Percentiles rank a stretch among this genome's conserved stretches.
These are phyloP conservation scores for Phytophthora sojae DNA, from an alignment of 352 stramenopile genomes.

Conservation along the genomic window DNA sequence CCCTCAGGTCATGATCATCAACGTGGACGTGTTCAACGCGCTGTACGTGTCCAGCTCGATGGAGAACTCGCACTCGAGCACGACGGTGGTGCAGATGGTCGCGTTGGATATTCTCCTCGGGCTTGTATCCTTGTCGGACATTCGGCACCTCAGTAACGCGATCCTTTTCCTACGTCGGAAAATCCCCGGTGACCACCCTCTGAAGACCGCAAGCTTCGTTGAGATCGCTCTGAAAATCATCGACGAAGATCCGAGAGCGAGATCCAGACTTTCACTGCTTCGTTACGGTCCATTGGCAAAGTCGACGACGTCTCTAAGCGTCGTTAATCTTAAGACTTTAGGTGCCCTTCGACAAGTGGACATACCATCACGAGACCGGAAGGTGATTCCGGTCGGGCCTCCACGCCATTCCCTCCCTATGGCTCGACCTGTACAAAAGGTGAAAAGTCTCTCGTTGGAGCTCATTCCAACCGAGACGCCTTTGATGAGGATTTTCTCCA, in stretches of 20 bases:
- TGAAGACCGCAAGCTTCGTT: slow-evolving; percentile 1
- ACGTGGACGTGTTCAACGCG: slow-evolving; percentile 55
- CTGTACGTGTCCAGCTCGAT: slow-evolving; percentile 48
- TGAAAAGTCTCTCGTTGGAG: neutral
- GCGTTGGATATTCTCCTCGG: slow-evolving; percentile 37
- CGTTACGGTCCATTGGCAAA: neutral
- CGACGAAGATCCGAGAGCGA: slow-evolving; percentile 1
- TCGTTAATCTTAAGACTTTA: neutral
- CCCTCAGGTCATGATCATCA: slow-evolving; percentile 51
- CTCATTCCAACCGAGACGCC: neutral
- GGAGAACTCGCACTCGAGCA: slow-evolving; percentile 29
- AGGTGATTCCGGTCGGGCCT: neutral
- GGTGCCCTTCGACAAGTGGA: neutral
- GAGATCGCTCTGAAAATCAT: slow-evolving; percentile 15
- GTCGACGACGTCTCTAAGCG: neutral
- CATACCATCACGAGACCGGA: neutral
- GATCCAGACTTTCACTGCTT: neutral
- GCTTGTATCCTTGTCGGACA: slow-evolving; percentile 28
- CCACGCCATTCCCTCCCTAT: neutral
- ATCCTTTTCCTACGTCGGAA: slow-evolving; percentile 3
- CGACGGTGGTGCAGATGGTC: slow-evolving; percentile 30
- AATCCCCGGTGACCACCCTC: slow-evolving; percentile 2
- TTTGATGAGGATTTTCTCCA: neutral
- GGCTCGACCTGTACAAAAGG: neutral
- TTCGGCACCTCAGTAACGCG: slow-evolving; percentile 3